Evolutionary conservation across 1,284 basidiomycete genomes (phyloP).

Genomic region (Malassezia caprae): DNA sequence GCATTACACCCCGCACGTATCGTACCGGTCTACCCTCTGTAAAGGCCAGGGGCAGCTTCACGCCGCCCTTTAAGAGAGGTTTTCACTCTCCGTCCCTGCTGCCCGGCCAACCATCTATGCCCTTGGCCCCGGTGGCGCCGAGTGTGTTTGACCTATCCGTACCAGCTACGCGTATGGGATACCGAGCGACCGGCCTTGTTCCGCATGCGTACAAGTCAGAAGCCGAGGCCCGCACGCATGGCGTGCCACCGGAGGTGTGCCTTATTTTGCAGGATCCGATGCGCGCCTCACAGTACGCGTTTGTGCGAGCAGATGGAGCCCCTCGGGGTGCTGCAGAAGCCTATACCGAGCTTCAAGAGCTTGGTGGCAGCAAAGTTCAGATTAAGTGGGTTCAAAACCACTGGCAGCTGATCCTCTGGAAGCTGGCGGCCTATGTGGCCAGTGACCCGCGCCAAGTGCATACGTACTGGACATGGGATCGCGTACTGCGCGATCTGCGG

Average conservation of each 20-base stretch:
- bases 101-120: neutral
- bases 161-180: neutral
- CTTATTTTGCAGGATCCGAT: constrained; percentile 25
- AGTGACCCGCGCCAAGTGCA: neutral
- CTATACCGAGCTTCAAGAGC: constrained; percentile 19
- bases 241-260: constrained; percentile 29
- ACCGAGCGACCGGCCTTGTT: constrained; percentile 15
- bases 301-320: constrained; percentile 17
- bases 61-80: constrained; percentile 30
- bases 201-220: constrained; percentile 15
- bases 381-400: constrained; percentile 81
- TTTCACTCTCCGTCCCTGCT: neutral
- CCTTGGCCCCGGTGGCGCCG: neutral
- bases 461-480: constrained; percentile 27
- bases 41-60: constrained; percentile 19
- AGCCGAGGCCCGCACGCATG: constrained; percentile 22
- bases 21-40: constrained; percentile 15
- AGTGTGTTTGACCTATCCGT: neutral
- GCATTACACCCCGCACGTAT: constrained; percentile 21
- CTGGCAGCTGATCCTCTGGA: constrained; percentile 85
- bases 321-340: constrained; percentile 22
- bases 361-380: constrained; percentile 53
- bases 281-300: constrained; percentile 25
- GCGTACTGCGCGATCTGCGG: constrained; percentile 65
- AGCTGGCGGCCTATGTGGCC: constrained; percentile 52